phyloP scores from a whole-genome alignment of 768 basidiomycete genomes.

The Amyloporia xantha region DNA sequence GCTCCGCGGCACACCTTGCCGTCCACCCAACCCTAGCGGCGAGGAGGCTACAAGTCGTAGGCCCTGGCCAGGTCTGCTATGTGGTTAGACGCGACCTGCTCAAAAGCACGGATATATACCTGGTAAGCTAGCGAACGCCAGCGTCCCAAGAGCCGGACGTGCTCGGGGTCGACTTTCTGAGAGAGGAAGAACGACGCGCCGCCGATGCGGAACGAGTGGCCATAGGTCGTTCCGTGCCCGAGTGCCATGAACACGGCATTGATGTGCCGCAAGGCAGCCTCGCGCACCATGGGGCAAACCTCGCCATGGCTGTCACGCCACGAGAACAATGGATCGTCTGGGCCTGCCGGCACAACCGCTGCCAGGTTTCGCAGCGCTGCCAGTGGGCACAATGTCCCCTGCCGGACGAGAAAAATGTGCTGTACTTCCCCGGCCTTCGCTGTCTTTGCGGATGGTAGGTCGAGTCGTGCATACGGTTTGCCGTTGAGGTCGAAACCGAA shows the following conservation, averaged over 20 bases:
- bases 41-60: background rate
- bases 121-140: conserved; percentile 37
- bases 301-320: conserved; percentile 26
- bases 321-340: conserved; percentile 29
- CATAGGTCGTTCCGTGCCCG: conserved; percentile 29
- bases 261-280: conserved; percentile 21
- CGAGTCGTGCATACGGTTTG: conserved; percentile 22
- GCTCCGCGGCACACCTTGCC: conserved; percentile 1
- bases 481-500: conserved; percentile 22
- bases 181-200: conserved; percentile 32
- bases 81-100: conserved; percentile 25
- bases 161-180: conserved; percentile 27
- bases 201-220: conserved; percentile 39
- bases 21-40: conserved; percentile 6
- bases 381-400: conserved; percentile 24
- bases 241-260: conserved; percentile 22
- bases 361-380: conserved; percentile 27
- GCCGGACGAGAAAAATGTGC: conserved; percentile 21
- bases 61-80: background rate
- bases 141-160: conserved; percentile 27
- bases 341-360: conserved; percentile 19
- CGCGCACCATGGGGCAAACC: conserved; percentile 25
- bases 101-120: conserved; percentile 31
- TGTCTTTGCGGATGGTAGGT: conserved; percentile 32
- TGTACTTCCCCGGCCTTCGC: conserved; percentile 27